These are phyloP conservation scores for Boletus barrowsii DNA, from an alignment of 768 basidiomycete species.

Conservation along the genomic window DNA sequence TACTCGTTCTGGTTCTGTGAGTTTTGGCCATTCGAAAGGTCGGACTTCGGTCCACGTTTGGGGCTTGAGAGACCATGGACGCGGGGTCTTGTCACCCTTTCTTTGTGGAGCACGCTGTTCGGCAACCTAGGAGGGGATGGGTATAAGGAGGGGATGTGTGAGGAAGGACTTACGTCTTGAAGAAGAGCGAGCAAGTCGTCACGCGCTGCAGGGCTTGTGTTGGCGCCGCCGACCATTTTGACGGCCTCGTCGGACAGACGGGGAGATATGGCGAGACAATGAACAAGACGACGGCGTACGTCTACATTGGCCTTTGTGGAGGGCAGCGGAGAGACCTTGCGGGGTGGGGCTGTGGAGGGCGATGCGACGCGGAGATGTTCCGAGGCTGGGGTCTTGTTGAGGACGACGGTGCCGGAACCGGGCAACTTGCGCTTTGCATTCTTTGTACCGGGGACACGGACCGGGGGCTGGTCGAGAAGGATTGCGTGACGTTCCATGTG, in stretches of 20 bases:
- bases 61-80: constrained; percentile 53
- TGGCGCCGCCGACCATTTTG: constrained; percentile 44
- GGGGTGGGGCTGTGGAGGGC: constrained; percentile 27
- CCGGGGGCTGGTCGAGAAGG: constrained; percentile 39
- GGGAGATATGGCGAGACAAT: constrained; percentile 48
- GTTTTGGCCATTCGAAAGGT: constrained; percentile 57
- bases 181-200: constrained; percentile 48
- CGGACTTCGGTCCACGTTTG: constrained; percentile 66
- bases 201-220: constrained; percentile 33
- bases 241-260: constrained; percentile 39
- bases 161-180: constrained; percentile 41
- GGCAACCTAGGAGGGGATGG: constrained; percentile 41
- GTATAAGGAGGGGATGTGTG: not conserved
- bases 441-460: constrained; percentile 32
- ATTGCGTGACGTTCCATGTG: constrained; percentile 47
- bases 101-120: constrained; percentile 37
- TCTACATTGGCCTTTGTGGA: constrained; percentile 18
- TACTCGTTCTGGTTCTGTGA: constrained; percentile 46
- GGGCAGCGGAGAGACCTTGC: constrained; percentile 30
- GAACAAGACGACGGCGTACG: constrained; percentile 44
- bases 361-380: constrained; percentile 31
- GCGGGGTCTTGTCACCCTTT: constrained; percentile 37
- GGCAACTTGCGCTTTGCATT: constrained; percentile 41
- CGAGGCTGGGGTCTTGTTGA: constrained; percentile 27
- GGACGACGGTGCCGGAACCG: constrained; percentile 23